Evolutionary conservation across 1,284 basidiomycete species (phyloP).

Genomic region (Anthracocystis walkeri): DNA sequence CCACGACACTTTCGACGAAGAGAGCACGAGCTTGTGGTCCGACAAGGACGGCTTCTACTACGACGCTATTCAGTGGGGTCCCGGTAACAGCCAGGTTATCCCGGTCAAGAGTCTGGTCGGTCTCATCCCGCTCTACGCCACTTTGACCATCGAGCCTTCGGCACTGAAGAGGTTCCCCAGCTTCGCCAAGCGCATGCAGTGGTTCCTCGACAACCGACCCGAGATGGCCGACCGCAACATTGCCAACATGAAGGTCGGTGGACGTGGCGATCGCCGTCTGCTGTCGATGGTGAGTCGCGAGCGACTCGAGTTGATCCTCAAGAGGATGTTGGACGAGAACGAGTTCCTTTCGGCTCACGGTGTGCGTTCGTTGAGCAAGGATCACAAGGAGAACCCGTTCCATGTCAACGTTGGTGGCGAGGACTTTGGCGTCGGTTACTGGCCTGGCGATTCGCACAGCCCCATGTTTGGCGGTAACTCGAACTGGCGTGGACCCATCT

Average conservation of each 20-base stretch:
- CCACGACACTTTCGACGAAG: slow-evolving; percentile 73
- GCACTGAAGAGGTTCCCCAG: slow-evolving; percentile 91
- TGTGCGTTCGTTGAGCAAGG: slow-evolving; percentile 85
- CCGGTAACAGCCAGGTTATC: slow-evolving; percentile 78
- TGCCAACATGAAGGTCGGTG: slow-evolving; percentile 81
- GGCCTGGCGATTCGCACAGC: slow-evolving; percentile 95
- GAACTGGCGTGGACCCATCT: slow-evolving; percentile 88
- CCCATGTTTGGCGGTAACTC: slow-evolving; percentile 97
- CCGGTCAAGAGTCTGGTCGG: slow-evolving; percentile 93
- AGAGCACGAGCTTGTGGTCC: slow-evolving; percentile 87
- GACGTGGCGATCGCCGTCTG: slow-evolving; percentile 81
- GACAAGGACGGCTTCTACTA: slow-evolving; percentile 98
- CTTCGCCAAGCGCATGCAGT: slow-evolving; percentile 97
- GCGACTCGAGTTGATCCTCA: slow-evolving; percentile 84
- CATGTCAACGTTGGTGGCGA: slow-evolving; percentile 92
- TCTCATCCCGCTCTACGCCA: slow-evolving; percentile 93
- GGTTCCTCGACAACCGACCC: slow-evolving; percentile 94
- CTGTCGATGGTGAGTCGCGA: slow-evolving; percentile 93
- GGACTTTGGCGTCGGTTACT: slow-evolving; percentile 91
- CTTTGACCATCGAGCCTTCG: slow-evolving; percentile 89
- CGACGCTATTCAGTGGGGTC: slow-evolving; percentile 91
- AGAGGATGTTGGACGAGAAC: slow-evolving; percentile 87
- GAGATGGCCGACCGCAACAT: slow-evolving; percentile 89
- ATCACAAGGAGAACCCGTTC: slow-evolving; percentile 93
- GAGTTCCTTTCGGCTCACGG: slow-evolving; percentile 96